Evolutionary conservation across 2,329 filamentous ascomycete species (phyloP).

Genomic region (Arthroderma sp.): DNA sequence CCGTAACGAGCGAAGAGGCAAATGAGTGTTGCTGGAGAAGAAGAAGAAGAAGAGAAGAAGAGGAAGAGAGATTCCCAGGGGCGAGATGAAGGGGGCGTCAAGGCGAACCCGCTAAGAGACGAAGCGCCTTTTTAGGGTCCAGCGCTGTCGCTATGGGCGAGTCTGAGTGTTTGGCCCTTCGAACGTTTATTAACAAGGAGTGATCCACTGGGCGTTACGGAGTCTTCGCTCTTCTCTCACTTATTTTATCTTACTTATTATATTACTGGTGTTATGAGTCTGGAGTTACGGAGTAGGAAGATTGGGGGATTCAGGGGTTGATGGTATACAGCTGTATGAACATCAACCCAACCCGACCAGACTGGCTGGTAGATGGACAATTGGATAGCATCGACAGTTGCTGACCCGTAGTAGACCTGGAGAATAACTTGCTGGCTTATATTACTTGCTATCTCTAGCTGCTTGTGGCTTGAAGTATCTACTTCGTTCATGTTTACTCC

Average conservation of each 20-base stretch:
- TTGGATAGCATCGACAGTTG: too few relatives aligned
- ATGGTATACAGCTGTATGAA: too few relatives aligned
- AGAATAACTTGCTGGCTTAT: too few relatives aligned
- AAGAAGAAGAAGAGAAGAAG: neutral
- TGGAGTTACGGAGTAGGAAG: neutral
- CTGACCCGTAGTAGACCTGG: too few relatives aligned
- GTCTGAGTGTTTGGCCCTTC: neutral
- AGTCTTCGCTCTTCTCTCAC: neutral
- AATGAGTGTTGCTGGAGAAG: neutral
- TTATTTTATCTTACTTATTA: neutral
- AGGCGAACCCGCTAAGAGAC: neutral
- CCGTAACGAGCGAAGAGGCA: neutral
- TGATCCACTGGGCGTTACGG: slow-evolving; percentile 2
- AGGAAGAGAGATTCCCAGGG: neutral
- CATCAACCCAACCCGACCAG: too few relatives aligned
- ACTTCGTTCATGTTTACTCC: neutral
- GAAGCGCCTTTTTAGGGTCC: neutral
- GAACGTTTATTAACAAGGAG: neutral
- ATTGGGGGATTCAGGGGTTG: too few relatives aligned
- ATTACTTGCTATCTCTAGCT: neutral
- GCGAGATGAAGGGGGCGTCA: slow-evolving; percentile 2
- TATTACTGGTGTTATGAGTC: neutral
- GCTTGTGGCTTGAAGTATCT: neutral
- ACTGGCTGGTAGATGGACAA: too few relatives aligned
- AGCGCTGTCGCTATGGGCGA: neutral